These are phyloP conservation scores for Melanogaster broomeanus DNA, from an alignment of 768 basidiomycete genomes.

Conservation along the genomic window DNA sequence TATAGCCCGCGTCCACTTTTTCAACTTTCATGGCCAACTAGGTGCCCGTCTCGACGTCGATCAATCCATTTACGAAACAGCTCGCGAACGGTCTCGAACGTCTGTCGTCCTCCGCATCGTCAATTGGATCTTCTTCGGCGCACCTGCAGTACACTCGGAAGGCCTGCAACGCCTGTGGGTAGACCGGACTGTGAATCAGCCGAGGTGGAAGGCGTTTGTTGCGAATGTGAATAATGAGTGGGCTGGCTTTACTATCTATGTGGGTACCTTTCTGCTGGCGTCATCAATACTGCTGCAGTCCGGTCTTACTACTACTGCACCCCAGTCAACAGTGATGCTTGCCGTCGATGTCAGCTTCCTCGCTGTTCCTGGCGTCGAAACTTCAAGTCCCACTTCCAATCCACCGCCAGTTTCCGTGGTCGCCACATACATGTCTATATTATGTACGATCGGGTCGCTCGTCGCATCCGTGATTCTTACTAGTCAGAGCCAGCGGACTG, in stretches of 20 bases:
- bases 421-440: conserved; percentile 39
- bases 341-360: conserved; percentile 58
- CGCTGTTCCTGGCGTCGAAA: conserved; percentile 44
- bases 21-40: conserved; percentile 40
- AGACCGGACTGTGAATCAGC: conserved; percentile 41
- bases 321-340: conserved; percentile 50
- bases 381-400: not conserved
- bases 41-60: conserved; percentile 35
- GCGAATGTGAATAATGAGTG: conserved; percentile 45
- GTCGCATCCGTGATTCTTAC: conserved; percentile 37
- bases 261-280: conserved; percentile 24
- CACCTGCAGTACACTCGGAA: conserved; percentile 45
- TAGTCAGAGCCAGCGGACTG: conserved; percentile 35
- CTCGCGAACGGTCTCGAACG: conserved; percentile 5
- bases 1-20: conserved; percentile 29
- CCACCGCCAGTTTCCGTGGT: conserved; percentile 22
- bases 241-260: conserved; percentile 50
- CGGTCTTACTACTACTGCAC: not conserved
- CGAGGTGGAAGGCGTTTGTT: conserved; percentile 45
- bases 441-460: conserved; percentile 36
- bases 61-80: conserved; percentile 25
- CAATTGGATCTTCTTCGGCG: conserved; percentile 44
- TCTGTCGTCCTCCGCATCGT: conserved; percentile 38
- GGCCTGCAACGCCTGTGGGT: conserved; percentile 45
- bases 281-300: not conserved